A percentile compares a stretch with the other conserved stretches of the same genome.
Evolutionary conservation across 2,329 filamentous ascomycete genomes (phyloP).

Genomic region (Fusarium kyushuense): DNA sequence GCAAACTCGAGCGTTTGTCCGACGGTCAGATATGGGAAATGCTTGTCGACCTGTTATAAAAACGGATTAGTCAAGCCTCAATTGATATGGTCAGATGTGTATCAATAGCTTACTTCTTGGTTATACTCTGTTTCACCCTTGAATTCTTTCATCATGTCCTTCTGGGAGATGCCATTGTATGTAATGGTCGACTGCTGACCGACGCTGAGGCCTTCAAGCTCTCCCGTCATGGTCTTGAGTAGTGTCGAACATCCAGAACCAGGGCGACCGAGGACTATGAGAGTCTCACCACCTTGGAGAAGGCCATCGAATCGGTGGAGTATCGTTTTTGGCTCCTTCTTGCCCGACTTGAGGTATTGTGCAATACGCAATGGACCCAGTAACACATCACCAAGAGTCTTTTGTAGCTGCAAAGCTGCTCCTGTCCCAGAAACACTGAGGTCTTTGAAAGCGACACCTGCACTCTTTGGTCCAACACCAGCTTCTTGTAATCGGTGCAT

Average conservation of each 20-base stretch:
- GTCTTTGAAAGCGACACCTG: slow-evolving; percentile 57
- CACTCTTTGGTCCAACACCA: slow-evolving; percentile 9
- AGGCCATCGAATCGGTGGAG: slow-evolving; percentile 28
- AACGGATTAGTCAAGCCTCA: not conserved
- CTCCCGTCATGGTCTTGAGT: slow-evolving; percentile 30
- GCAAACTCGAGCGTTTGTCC: slow-evolving; percentile 81
- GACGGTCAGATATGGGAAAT: slow-evolving; percentile 83
- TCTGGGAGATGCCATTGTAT: slow-evolving; percentile 71
- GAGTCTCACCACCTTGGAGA: slow-evolving; percentile 20
- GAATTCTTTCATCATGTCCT: slow-evolving; percentile 69
- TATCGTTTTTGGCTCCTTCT: slow-evolving; percentile 24
- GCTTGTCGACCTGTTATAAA: slow-evolving; percentile 68
- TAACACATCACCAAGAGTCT: slow-evolving; percentile 53
- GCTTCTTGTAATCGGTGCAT: slow-evolving; percentile 14
- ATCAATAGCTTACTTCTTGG: slow-evolving; percentile 65
- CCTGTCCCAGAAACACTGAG: slow-evolving; percentile 56
- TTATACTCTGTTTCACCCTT: slow-evolving; percentile 79
- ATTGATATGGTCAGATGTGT: rapidly evolving
- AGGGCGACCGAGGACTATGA: slow-evolving; percentile 50
- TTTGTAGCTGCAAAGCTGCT: slow-evolving; percentile 53
- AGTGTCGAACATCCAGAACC: slow-evolving; percentile 51
- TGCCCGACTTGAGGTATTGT: slow-evolving; percentile 1
- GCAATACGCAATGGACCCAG: slow-evolving; percentile 7
- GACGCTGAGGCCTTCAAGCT: slow-evolving; percentile 63
- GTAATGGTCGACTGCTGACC: slow-evolving; percentile 65